Percentiles rank a stretch among this genome's conserved stretches.
Conservation (phyloP, 2,329 filamentous ascomycete genomes). For the Onygenales sp. region DNA sequence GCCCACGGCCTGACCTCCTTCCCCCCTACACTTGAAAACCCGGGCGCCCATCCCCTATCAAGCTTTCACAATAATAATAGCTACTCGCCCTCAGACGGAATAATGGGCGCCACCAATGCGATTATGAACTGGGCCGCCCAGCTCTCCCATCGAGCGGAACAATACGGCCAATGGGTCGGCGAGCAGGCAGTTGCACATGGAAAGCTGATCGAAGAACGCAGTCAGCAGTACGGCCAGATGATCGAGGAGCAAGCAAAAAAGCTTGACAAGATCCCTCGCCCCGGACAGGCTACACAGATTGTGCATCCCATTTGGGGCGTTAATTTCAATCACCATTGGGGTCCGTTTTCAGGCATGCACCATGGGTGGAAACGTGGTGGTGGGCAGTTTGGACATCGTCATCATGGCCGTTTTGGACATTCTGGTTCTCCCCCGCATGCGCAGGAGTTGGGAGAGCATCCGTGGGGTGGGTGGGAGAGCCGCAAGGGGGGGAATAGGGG, state of each 20-base stretch:
- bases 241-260: conserved; percentile 27
- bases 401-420: not conserved
- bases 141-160: conserved; percentile 28
- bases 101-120: conserved; percentile 11
- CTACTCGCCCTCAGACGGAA: conserved; percentile 9
- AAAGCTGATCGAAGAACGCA: conserved; percentile 24
- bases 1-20: not conserved
- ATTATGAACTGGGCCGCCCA: conserved; percentile 22
- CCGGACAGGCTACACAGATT: not conserved
- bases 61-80: conserved; percentile 14
- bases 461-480: not conserved
- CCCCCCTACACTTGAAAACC: conserved; percentile 1
- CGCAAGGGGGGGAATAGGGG: not conserved
- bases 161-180: conserved; percentile 29
- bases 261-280: conserved; percentile 5
- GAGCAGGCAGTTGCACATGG: conserved; percentile 27
- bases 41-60: conserved; percentile 5
- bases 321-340: not conserved
- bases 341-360: not conserved
- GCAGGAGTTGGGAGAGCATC: not conserved
- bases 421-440: not conserved
- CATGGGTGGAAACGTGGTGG: not conserved
- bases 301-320: too few relatives aligned
- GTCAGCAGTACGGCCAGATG: conserved; percentile 26
- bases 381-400: not conserved